These are phyloP conservation scores for Talaromyces sp. DNA, from an alignment of 2,329 filamentous ascomycete species.

Conservation along the genomic window DNA sequence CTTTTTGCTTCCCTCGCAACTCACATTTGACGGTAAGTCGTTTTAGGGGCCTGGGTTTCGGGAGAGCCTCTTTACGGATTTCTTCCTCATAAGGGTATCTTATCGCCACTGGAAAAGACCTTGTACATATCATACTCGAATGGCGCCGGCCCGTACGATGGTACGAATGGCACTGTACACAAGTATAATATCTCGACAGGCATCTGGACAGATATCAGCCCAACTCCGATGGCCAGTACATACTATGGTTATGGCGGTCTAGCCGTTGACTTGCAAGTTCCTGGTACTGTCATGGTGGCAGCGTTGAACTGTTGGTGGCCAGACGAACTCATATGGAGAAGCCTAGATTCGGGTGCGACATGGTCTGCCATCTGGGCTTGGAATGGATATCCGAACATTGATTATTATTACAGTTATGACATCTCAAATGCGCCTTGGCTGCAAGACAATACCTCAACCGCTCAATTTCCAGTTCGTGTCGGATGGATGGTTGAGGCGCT, in stretches of 20 bases:
- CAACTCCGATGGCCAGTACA: conserved; percentile 48
- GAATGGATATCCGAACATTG: conserved; percentile 47
- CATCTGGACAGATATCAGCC: conserved; percentile 59
- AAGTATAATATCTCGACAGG: conserved; percentile 53
- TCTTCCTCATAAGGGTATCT: conserved; percentile 56
- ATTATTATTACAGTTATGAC: conserved; percentile 50
- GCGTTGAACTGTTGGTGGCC: conserved; percentile 61
- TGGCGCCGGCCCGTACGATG: conserved; percentile 59
- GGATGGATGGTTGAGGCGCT: conserved; percentile 63
- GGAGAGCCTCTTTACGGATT: conserved; percentile 51
- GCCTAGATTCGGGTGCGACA: conserved; percentile 54
- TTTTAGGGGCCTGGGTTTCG: conserved; percentile 36
- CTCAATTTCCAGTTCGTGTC: conserved; percentile 31
- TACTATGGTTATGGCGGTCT: conserved; percentile 59
- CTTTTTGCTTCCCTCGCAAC: conserved; percentile 20
- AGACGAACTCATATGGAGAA: conserved; percentile 57
- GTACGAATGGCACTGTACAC: conserved; percentile 53
- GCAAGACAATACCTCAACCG: conserved; percentile 47
- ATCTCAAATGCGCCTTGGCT: conserved; percentile 56
- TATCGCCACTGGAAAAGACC: conserved; percentile 53
- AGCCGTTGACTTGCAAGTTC: conserved; percentile 53
- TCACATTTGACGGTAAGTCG: background rate
- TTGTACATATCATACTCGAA: conserved; percentile 58
- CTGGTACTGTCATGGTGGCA: conserved; percentile 58
- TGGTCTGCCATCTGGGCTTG: conserved; percentile 58